A percentile compares a stretch with the other conserved stretches of the same genome.
phyloP scores from a whole-genome alignment of 2,329 filamentous ascomycete genomes.

The Fusarium sp. region DNA sequence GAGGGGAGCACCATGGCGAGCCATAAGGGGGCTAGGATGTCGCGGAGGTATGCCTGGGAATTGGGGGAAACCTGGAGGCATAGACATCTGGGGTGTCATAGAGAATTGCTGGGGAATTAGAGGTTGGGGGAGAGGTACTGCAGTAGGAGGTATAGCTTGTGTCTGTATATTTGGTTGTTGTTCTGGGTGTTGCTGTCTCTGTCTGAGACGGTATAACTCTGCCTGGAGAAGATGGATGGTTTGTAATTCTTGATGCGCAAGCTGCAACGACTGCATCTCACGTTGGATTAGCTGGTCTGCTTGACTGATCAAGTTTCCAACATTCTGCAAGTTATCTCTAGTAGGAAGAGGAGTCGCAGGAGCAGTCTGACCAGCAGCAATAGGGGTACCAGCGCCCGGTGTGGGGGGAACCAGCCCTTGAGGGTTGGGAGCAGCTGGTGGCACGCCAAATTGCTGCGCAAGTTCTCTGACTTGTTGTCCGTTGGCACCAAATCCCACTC shows the following conservation, averaged over 20 bases:
- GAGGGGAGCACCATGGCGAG: slow-evolving; percentile 58
- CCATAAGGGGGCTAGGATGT: slow-evolving; percentile 54
- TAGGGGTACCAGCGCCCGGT: slow-evolving; percentile 26
- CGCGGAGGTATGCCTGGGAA: slow-evolving; percentile 47
- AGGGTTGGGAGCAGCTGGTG: slow-evolving; percentile 43
- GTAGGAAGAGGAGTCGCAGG: slow-evolving; percentile 32
- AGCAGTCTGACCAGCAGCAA: slow-evolving; percentile 22
- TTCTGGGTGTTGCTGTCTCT: slow-evolving; percentile 53
- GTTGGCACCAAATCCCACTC: slow-evolving; percentile 80
- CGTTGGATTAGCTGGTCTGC: slow-evolving; percentile 75
- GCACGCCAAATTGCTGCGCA: slow-evolving; percentile 68
- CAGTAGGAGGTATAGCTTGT: slow-evolving; percentile 20
- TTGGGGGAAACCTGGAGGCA: slow-evolving; percentile 27
- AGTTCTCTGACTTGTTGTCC: slow-evolving; percentile 73
- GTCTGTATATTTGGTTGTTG: slow-evolving; percentile 34
- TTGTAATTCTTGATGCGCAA: slow-evolving; percentile 73
- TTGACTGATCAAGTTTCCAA: slow-evolving; percentile 70
- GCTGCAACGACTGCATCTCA: slow-evolving; percentile 70
- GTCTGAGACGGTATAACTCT: slow-evolving; percentile 74
- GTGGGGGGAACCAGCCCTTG: slow-evolving; percentile 34
- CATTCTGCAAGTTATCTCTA: slow-evolving; percentile 52
- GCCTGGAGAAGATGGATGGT: slow-evolving; percentile 73
- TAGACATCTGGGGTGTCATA: slow-evolving; percentile 27
- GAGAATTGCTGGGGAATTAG: slow-evolving; percentile 25
- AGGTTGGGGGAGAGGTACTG: slow-evolving; percentile 14